Conservation (phyloP, 2,329 filamentous ascomycete genomes). For the Verticillium klebahnii region DNA sequence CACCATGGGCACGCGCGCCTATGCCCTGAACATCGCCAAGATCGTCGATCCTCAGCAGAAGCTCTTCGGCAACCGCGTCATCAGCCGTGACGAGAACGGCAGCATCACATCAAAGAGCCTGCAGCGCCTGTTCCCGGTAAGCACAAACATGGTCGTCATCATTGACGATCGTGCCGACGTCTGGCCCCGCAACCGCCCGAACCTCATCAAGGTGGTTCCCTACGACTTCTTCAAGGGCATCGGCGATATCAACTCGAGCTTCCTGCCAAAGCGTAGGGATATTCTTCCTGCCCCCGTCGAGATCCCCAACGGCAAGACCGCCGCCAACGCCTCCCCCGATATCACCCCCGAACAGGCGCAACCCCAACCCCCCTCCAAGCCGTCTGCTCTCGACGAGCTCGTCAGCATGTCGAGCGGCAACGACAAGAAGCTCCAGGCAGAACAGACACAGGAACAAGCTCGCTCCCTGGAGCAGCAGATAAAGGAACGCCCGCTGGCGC, state of each 20-base stretch:
- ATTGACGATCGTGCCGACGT: constrained; percentile 97
- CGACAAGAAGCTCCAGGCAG: constrained; percentile 62
- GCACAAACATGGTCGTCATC: constrained; percentile 98
- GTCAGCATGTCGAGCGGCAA: constrained; percentile 71
- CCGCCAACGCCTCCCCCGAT: constrained; percentile 6
- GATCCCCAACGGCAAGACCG: constrained; percentile 17
- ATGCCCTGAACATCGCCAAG: constrained; percentile 84
- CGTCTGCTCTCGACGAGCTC: constrained; percentile 63
- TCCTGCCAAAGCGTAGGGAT: constrained; percentile 74
- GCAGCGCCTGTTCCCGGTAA: constrained; percentile 87
- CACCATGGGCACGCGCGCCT: constrained; percentile 98
- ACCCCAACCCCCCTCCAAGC: constrained; percentile 17
- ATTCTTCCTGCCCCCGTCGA: constrained; percentile 28
- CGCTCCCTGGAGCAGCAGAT: constrained; percentile 85
- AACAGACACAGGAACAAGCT: constrained; percentile 81
- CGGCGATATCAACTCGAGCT: constrained; percentile 97
- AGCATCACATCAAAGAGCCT: constrained; percentile 88
- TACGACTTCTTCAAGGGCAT: constrained; percentile 99
- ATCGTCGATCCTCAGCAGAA: constrained; percentile 88
- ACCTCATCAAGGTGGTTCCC: constrained; percentile 89
- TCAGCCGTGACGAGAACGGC: constrained; percentile 95
- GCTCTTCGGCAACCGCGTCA: constrained; percentile 89
- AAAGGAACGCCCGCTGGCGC: constrained; percentile 80
- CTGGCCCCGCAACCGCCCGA: constrained; percentile 84
- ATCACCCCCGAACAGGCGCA: constrained; percentile 4